Evolutionary conservation across 2,329 filamentous ascomycete genomes (phyloP).

Genomic region (Colletotrichum sp.): DNA sequence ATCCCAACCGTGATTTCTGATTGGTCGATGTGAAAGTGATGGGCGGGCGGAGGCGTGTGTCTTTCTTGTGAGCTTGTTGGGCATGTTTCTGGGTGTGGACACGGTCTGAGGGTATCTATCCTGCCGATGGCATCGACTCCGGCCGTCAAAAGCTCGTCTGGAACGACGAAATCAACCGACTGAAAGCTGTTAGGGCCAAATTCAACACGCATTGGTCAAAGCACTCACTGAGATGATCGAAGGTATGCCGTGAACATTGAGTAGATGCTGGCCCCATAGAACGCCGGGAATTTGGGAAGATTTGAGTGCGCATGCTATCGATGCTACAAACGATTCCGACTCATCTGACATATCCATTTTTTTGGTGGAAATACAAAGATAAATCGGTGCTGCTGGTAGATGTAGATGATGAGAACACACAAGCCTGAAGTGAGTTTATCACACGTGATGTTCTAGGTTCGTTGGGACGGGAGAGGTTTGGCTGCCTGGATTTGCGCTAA

Average conservation of each 20-base stretch:
- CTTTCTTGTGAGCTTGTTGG: slow-evolving; percentile 17
- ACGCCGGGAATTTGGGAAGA: slow-evolving; percentile 23
- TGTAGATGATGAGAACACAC: too few relatives aligned
- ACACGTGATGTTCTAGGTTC: too few relatives aligned
- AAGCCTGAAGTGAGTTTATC: too few relatives aligned
- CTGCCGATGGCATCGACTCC: slow-evolving; percentile 11
- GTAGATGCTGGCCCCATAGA: slow-evolving; percentile 27
- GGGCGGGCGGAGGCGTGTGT: slow-evolving; percentile 21
- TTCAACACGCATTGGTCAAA: neutral
- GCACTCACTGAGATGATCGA: slow-evolving; percentile 24
- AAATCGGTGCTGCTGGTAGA: neutral
- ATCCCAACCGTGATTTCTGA: slow-evolving; percentile 26
- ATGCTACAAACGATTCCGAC: slow-evolving; percentile 18
- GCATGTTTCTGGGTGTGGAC: slow-evolving; percentile 16
- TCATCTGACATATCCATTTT: neutral
- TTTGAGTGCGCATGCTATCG: slow-evolving; percentile 21
- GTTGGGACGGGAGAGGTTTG: too few relatives aligned
- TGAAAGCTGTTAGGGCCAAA: neutral
- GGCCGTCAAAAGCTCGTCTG: slow-evolving; percentile 18
- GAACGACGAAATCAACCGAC: slow-evolving; percentile 27
- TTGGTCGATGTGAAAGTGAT: neutral
- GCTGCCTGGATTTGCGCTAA: neutral
- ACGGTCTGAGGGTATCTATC: slow-evolving; percentile 11
- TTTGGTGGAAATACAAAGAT: neutral
- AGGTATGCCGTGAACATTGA: slow-evolving; percentile 25